Evolutionary conservation across 768 basidiomycete species (phyloP).

Genomic region (Calocybe indica): DNA sequence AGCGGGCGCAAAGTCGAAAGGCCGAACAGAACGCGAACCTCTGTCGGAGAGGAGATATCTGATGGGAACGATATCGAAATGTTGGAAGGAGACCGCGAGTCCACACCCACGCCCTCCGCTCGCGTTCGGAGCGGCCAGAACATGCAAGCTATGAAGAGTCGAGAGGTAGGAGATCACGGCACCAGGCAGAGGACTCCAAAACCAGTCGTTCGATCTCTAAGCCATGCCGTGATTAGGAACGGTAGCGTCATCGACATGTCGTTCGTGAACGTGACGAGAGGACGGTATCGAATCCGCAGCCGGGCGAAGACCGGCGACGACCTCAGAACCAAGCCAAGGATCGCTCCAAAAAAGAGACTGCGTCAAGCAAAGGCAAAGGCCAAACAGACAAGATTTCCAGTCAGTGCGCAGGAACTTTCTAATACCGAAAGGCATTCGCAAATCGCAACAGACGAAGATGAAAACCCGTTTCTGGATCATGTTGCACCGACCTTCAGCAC

Average conservation of each 20-base stretch:
- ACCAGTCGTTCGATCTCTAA: slow-evolving; percentile 13
- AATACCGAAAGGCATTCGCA: no score
- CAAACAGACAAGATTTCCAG: no score
- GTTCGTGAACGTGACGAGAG: slow-evolving; percentile 6
- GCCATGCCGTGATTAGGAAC: slow-evolving; percentile 4
- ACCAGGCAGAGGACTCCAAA: not conserved
- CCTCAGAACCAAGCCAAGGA: slow-evolving; percentile 1
- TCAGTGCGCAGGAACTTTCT: no score
- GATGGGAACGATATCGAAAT: slow-evolving; percentile 9
- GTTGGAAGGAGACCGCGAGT: slow-evolving; percentile 2
- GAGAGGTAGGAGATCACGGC: no score
- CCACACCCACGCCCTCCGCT: slow-evolving; percentile 13
- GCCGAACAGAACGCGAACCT: slow-evolving; percentile 20
- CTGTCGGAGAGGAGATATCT: slow-evolving; percentile 9
- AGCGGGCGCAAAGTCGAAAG: slow-evolving; percentile 9
- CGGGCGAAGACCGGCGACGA: not conserved
- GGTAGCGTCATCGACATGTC: slow-evolving; percentile 6
- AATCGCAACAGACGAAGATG: no score
- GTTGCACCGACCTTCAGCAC: no score
- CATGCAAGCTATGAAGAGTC: not conserved
- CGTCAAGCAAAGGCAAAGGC: slow-evolving; percentile 1
- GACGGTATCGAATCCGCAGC: slow-evolving; percentile 4
- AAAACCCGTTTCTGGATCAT: no score
- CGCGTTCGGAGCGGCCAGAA: slow-evolving; percentile 8
- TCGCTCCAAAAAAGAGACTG: slow-evolving; percentile 8